These are phyloP conservation scores for Podila minutissima DNA, from an alignment of 192 early-diverging fungal genomes.

Conservation along the genomic window DNA sequence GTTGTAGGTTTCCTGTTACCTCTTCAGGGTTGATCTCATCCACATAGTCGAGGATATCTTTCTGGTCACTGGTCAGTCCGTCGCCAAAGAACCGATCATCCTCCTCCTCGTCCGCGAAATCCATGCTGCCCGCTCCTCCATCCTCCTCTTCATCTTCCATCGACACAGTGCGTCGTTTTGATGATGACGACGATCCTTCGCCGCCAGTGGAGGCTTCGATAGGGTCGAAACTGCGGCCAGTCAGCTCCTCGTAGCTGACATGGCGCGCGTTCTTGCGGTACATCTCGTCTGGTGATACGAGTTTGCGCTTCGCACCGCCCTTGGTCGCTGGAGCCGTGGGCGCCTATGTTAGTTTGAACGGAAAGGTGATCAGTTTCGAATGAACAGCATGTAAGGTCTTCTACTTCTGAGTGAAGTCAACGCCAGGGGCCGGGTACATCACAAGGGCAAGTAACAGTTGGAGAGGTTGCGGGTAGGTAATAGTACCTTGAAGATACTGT, in stretches of 20 bases:
- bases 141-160: slow-evolving; percentile 31
- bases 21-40: slow-evolving; percentile 83
- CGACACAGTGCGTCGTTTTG: slow-evolving; percentile 30
- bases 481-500: slow-evolving; percentile 48
- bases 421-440: background rate
- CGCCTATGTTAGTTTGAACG: slow-evolving; percentile 10
- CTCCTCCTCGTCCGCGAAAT: slow-evolving; percentile 68
- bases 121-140: background rate
- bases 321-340: slow-evolving; percentile 45
- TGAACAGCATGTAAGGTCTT: background rate
- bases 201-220: slow-evolving; percentile 8
- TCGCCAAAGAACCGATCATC: slow-evolving; percentile 86
- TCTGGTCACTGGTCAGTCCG: slow-evolving; percentile 82
- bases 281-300: slow-evolving; percentile 40
- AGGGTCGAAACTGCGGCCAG: slow-evolving; percentile 37
- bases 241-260: slow-evolving; percentile 44
- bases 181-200: slow-evolving; percentile 14
- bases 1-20: slow-evolving; percentile 44
- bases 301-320: slow-evolving; percentile 36
- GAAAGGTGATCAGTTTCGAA: background rate
- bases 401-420: background rate
- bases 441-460: background rate
- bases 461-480: background rate
- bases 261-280: slow-evolving; percentile 47
- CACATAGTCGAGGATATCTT: slow-evolving; percentile 82